Evolutionary conservation across 192 early-diverging fungal genomes (phyloP), one percentile per base, ranked within the genome.

Genomic region (Obelidium mucronatum): DNA sequence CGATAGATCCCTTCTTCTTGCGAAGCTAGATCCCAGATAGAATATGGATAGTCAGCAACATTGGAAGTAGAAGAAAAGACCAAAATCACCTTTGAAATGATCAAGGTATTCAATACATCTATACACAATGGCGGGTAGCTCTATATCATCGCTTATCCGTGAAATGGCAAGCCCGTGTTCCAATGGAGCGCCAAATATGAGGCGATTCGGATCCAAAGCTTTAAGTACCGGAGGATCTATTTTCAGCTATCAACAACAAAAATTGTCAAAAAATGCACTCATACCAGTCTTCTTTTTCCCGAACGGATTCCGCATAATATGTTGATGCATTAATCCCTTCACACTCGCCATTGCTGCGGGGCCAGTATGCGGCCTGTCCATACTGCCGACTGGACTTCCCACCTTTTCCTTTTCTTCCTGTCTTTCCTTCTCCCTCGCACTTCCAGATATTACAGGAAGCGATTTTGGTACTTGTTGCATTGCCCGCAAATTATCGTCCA

Each of bases 71-170:
- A n/a, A n/a, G n/a, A n/a, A n/a, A n/a, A n/a, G n/a, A n/a, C n/a
- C n/a, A n/a, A n/a, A n/a, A n/a, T 35, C 56, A 84, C 83, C 83
- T 77, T 93, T 92, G 78, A 93, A 93, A 2, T 91, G 88, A 79
- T 99, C 97, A 59, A 99, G 79, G 74, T 94, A 99, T 84, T 99
- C 96, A 63, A 99, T 96, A 74, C 96, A 97, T 24, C 97, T 85
- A 81, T 92, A 97, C 1, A 99, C 92, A 36, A 99, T 89, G 2
- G 95, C 91, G 26, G 97, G 97, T 24, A 98, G 84, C 35, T 91
- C 89, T 78, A 93, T 91, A 11, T 87, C 89, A 51, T 95, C 95
- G 34, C 87, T 86, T 28, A 96, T 83, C 30, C 86, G 81, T 3
- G 93, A 91, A 15, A 90, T 78, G 6, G 90, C 86, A 1, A 98